Evolutionary conservation across 768 basidiomycete species (phyloP), one percentile per base, ranked within the genome.

Genomic region (Phaeotremella skinneri): DNA sequence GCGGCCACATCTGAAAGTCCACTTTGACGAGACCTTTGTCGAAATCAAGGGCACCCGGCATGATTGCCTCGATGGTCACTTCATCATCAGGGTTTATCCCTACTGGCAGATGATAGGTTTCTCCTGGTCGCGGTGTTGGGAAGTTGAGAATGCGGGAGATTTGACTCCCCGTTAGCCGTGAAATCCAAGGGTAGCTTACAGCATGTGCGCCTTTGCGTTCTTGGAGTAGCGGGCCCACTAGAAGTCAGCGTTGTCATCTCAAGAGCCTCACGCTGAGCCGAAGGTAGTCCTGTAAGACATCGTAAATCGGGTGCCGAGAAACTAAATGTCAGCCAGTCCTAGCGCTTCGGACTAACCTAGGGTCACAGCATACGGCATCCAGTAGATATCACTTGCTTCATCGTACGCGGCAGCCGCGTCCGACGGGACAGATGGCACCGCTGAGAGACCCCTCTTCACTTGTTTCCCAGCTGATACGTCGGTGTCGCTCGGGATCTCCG

Each of bases 1-100:
- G 73, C 1, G 93, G 93, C 91, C 91, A 98, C 84, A 96, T 89
- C 37, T 91, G 91, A 72, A 93, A 92, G 77, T 94, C 93, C 72
- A 91, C 89, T 65, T 93, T 90, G 31, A 93, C 89, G 49, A 94
- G 80, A 0, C 91, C 91, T 42, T 86, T 83, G 26, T 91, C 90
- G 69, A 94, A 92, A 76, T 94, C 91, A 45, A 94, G 83, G 20
- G 90, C 89, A 26, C 64, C 64, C 7, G 78, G 76, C 67, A 78
- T 60, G 41, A 45, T 42, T 1, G 42, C 60, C 32, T 62, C 62
- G 27, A 67, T 43, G 2, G 60, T 30, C 9, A 68, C 43, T 9
- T 54, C 54, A 41, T 67, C 59, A 27, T 63, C 58, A 3, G 59
- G 6, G n/a, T 50, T 47, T 26, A 50, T 43, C 42, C 67, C 59